A percentile compares a stretch with the other conserved stretches of the same genome.
phyloP scores from a whole-genome alignment of 2,329 filamentous ascomycete species.

The Aspergillus sp. region DNA sequence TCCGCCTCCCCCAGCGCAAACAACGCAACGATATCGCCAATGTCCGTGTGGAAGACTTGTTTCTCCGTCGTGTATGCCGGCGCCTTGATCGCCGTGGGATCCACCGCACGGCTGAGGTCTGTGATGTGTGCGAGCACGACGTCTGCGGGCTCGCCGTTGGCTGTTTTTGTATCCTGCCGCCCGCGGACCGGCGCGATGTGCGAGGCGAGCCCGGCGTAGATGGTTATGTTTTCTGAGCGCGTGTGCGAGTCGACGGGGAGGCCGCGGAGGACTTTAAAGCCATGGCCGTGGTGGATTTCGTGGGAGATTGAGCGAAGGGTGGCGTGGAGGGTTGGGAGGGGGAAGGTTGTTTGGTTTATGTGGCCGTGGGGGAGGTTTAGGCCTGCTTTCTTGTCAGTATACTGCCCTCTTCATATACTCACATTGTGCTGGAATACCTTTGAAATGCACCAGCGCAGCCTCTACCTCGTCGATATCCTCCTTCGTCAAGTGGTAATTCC shows the following conservation, averaged over 20 bases:
- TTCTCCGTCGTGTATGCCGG: conserved; percentile 49
- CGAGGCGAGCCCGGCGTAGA: conserved; percentile 50
- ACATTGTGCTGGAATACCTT: too few relatives aligned
- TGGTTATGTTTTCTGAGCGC: conserved; percentile 44
- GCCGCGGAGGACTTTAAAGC: conserved; percentile 52
- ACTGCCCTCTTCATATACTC: too few relatives aligned
- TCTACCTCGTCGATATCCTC: conserved; percentile 51
- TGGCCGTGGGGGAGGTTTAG: conserved; percentile 39
- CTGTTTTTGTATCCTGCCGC: conserved; percentile 43
- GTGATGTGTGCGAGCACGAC: conserved; percentile 66
- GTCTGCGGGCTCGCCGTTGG: conserved; percentile 40
- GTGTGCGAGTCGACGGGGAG: conserved; percentile 43
- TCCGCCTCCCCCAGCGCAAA: conserved; percentile 52
- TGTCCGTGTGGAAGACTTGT: conserved; percentile 61
- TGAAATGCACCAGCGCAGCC: conserved; percentile 47
- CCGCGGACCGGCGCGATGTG: conserved; percentile 47
- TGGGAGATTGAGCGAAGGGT: conserved; percentile 40
- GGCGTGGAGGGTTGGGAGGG: conserved; percentile 42
- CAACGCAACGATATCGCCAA: conserved; percentile 59
- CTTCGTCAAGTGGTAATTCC: conserved; percentile 44
- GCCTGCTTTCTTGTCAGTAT: conserved; percentile 25
- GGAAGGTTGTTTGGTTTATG: conserved; percentile 53
- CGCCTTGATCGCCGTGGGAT: conserved; percentile 42
- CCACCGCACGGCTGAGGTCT: conserved; percentile 52
- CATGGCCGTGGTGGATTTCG: conserved; percentile 47